Conservation (phyloP, 306 rosid species). For the Cyamopsis tetragonoloba region DNA sequence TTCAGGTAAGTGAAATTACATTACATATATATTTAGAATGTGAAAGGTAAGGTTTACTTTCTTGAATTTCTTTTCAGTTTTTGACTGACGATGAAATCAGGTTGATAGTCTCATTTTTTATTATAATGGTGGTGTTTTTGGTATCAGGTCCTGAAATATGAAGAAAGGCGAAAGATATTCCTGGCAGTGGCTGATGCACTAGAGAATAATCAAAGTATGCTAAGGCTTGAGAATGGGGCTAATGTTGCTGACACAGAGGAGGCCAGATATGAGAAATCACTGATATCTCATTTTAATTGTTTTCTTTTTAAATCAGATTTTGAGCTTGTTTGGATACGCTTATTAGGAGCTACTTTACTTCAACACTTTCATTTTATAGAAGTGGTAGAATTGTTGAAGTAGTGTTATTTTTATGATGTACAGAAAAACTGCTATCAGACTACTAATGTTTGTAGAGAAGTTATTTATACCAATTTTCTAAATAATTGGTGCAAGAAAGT, state of each 20-base stretch:
- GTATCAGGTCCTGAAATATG: slow-evolving; percentile 46
- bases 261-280: slow-evolving; percentile 59
- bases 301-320: too few species aligned
- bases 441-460: too few species aligned
- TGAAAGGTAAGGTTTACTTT: not conserved
- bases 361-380: too few species aligned
- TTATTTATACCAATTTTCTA: too few species aligned
- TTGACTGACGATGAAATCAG: not conserved
- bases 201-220: slow-evolving; percentile 52
- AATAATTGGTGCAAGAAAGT: not conserved
- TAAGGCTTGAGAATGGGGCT: slow-evolving; percentile 55
- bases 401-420: too few species aligned
- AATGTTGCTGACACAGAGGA: slow-evolving; percentile 65
- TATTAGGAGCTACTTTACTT: too few species aligned
- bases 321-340: too few species aligned
- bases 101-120: not conserved
- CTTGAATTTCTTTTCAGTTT: not conserved
- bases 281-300: slow-evolving; percentile 51
- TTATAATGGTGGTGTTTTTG: not conserved
- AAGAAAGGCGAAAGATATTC: slow-evolving; percentile 69
- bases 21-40: not conserved
- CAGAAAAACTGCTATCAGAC: too few species aligned
- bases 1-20: slow-evolving; percentile 43
- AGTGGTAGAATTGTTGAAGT: too few species aligned
- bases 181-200: slow-evolving; percentile 66